These are phyloP conservation scores for Fragilariopsis cylindrus DNA, from an alignment of 108 stramenopile species.

Conservation along the genomic window DNA sequence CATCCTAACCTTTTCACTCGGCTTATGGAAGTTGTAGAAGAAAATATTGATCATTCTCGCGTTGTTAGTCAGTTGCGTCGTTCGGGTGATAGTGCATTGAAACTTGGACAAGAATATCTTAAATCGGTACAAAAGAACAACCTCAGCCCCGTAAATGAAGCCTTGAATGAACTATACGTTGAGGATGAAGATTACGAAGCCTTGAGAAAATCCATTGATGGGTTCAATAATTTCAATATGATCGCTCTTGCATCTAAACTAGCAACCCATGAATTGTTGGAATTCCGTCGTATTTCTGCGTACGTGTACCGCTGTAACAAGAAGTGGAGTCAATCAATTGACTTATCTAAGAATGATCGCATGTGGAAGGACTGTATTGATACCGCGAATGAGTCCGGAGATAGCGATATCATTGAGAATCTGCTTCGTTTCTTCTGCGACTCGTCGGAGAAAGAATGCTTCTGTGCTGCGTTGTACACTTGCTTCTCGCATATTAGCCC, in stretches of 20 bases:
- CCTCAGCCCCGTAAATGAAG: constrained; percentile 98
- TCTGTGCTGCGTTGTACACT: constrained; percentile 95
- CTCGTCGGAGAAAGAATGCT: constrained; percentile 97
- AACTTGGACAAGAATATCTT: constrained; percentile 92
- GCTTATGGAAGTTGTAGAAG: constrained; percentile 94
- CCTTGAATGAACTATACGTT: constrained; percentile 96
- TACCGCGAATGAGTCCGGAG: constrained; percentile 94
- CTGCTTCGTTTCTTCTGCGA: constrained; percentile 98
- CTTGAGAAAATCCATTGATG: constrained; percentile 93
- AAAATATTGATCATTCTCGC: constrained; percentile 94
- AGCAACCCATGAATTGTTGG: constrained; percentile 97
- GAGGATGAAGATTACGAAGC: constrained; percentile 98
- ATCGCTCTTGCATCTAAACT: constrained; percentile 96
- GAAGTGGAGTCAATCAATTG: constrained; percentile 94
- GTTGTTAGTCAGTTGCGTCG: constrained; percentile 96
- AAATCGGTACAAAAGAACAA: constrained; percentile 96
- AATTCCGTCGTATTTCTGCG: constrained; percentile 99
- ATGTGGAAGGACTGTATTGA: constrained; percentile 99
- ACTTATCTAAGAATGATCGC: constrained; percentile 95
- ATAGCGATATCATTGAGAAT: constrained; percentile 91
- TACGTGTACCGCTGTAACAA: constrained; percentile 98
- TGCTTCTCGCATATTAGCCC: constrained; percentile 96
- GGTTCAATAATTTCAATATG: constrained; percentile 99
- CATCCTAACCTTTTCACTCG: constrained; percentile 92
- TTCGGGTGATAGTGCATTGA: constrained; percentile 92